A percentile compares a stretch with the other conserved stretches of the same genome.
phyloP scores from a whole-genome alignment of 192 early-diverging fungal species.

The Coemansia sp. region DNA sequence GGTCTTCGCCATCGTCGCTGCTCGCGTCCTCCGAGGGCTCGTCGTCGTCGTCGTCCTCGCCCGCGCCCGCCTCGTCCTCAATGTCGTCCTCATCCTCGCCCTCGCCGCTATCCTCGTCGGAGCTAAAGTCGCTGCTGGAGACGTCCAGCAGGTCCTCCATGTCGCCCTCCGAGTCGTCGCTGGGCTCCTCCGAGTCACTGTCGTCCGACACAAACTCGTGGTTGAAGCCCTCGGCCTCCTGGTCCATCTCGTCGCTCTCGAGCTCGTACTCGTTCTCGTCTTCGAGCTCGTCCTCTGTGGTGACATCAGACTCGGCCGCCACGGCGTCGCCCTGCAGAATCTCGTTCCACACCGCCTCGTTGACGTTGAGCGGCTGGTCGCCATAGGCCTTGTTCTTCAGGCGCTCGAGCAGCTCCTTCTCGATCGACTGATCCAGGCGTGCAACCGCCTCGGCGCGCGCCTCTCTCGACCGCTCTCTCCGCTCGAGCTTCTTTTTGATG shows the following conservation, averaged over 20 bases:
- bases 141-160: constrained; percentile 45
- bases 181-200: constrained; percentile 24
- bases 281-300: constrained; percentile 64
- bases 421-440: constrained; percentile 84
- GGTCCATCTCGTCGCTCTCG: constrained; percentile 48
- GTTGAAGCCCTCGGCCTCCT: constrained; percentile 50
- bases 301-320: constrained; percentile 61
- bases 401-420: constrained; percentile 92
- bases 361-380: constrained; percentile 94
- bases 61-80: constrained; percentile 61
- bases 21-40: constrained; percentile 54
- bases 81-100: constrained; percentile 43
- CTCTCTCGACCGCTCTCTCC: constrained; percentile 81
- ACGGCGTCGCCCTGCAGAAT: constrained; percentile 76
- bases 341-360: constrained; percentile 83
- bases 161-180: constrained; percentile 19
- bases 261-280: constrained; percentile 53
- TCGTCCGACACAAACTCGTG: constrained; percentile 53
- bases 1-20: constrained; percentile 57
- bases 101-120: constrained; percentile 59
- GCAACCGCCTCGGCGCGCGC: constrained; percentile 89
- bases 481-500: constrained; percentile 92
- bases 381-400: constrained; percentile 93
- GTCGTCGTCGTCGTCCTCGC: constrained; percentile 50
- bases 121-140: constrained; percentile 54